Evolutionary conservation across 2,329 filamentous ascomycete genomes (phyloP).

Genomic region (Pseudocercospora cruenta): DNA sequence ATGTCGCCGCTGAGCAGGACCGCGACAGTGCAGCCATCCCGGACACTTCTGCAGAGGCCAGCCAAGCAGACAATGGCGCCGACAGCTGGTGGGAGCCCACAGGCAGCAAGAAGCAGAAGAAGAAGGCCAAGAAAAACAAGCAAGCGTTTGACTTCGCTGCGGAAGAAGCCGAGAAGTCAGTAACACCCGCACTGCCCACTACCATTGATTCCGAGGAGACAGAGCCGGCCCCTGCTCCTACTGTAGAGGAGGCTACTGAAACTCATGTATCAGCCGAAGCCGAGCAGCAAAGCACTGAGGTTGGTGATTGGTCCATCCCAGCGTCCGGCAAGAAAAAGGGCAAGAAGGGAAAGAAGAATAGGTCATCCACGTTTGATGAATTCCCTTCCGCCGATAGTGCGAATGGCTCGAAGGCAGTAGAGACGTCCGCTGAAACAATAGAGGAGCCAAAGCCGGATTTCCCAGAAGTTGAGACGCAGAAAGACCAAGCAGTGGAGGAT

Average conservation of each 20-base stretch:
- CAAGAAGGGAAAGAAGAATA: slow-evolving; percentile 32
- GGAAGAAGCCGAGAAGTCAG: not conserved
- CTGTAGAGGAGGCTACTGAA: not conserved
- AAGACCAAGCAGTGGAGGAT: not conserved
- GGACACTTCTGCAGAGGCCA: not conserved
- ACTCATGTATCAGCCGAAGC: not conserved
- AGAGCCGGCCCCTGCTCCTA: not conserved
- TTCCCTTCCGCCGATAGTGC: not conserved
- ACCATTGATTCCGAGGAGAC: not conserved
- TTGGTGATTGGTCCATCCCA: slow-evolving; percentile 26
- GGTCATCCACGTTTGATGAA: slow-evolving; percentile 1
- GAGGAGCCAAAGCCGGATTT: not conserved
- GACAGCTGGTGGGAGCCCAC: not conserved
- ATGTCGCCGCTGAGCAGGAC: not conserved
- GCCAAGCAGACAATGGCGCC: not conserved
- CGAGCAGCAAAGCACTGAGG: slow-evolving; percentile 8
- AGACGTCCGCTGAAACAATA: not conserved
- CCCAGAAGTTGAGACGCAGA: not conserved
- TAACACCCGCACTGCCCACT: not conserved
- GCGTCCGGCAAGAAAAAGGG: slow-evolving; percentile 27
- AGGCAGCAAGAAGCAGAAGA: slow-evolving; percentile 25
- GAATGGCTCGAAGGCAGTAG: not conserved
- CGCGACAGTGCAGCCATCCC: not conserved
- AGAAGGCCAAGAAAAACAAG: slow-evolving; percentile 27
- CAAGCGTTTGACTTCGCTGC: slow-evolving; percentile 7